Base-by-base conservation (phyloP, 2,329 filamentous ascomycete genomes). In the Aspergillus clavatus region DNA sequence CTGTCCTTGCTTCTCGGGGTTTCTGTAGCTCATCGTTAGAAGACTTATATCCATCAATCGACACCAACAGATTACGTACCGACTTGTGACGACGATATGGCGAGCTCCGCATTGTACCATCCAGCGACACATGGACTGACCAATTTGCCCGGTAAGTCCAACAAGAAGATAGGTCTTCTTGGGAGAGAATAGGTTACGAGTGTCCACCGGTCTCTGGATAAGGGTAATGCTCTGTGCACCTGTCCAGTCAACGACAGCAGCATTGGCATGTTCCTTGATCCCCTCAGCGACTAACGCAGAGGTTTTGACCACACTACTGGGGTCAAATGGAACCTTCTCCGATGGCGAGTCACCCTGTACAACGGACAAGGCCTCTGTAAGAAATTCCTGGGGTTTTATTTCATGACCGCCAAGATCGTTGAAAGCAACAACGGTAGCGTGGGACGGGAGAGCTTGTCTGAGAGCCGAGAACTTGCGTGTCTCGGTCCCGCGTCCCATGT, bases 121-220 rank as follows among this genome's bases (percentile, higher is more conserved):
- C 59, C 58, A 68, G 10, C 54, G 38, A 33, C 47, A 52, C 21
- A 66, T 26, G 4, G 61, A 65, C 14, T 52, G 54, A 14, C 65
- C 65, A 21, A 67, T 46, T 7, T 56, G 53, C 21, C 64, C 62
- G 21, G 53, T 54, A 3, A 64, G 43, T 24, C 65, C 64, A 21
- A 62, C 48, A 10, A 69, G 45, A 19, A 58, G 45, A 43, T 67
- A 68, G 3, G 63, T 64, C 40, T 57, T 62, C 16, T 62, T 35
- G 6, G n/a, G 4, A 2, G 41, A 49, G 49, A 63, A 62, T 3
- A 61, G 31, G 14, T 22, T 10, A 7, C 28, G 4, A 38, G 31
- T 19, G 14, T 43, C 39, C n/a, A 50, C 38, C 12, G 50, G 51
- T 23, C 38, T 45, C 14, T 37, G 43, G 12, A 8, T 45, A 8